Evolutionary conservation across 1,139 yeast genomes (phyloP).

Genomic region (Suhomyces bokatorum): DNA sequence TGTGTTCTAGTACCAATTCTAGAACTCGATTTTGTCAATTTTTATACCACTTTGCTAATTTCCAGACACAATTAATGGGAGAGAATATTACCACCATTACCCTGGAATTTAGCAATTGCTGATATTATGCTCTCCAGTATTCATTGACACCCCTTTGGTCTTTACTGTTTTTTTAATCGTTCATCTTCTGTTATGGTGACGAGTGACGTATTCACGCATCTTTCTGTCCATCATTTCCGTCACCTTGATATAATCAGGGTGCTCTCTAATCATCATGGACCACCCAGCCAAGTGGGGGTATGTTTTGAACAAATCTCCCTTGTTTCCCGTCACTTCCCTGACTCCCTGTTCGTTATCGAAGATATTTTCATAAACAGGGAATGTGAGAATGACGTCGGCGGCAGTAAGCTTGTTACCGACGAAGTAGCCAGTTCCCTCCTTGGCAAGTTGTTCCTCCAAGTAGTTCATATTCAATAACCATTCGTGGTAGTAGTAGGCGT

Average conservation of each 20-base stretch:
- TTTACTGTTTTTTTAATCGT: not conserved
- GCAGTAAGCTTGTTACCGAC: conserved; percentile 57
- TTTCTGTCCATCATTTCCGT: conserved; percentile 28
- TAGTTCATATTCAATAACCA: conserved; percentile 41
- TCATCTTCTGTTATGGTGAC: conserved; percentile 1
- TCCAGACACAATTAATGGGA: no score
- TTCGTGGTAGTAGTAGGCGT: conserved; percentile 45
- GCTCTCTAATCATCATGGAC: conserved; percentile 36
- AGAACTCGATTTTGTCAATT: no score
- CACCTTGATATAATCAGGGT: conserved; percentile 33
- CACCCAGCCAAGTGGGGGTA: conserved; percentile 40
- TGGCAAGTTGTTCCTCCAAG: conserved; percentile 40
- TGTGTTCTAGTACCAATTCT: no score
- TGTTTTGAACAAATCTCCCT: conserved; percentile 30
- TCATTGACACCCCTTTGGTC: no score
- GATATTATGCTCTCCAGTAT: no score
- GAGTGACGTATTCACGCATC: conserved; percentile 21
- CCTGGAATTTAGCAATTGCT: no score
- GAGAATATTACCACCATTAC: no score
- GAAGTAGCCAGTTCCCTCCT: conserved; percentile 49
- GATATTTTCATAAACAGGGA: conserved; percentile 43
- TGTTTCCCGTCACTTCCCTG: conserved; percentile 35
- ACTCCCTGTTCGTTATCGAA: conserved; percentile 44
- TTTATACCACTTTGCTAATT: no score
- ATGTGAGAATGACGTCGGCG: conserved; percentile 58